Evolutionary conservation across 108 stramenopile species (phyloP), one percentile per base, ranked within the genome.

Genomic region (Schizochytrium sp.): DNA sequence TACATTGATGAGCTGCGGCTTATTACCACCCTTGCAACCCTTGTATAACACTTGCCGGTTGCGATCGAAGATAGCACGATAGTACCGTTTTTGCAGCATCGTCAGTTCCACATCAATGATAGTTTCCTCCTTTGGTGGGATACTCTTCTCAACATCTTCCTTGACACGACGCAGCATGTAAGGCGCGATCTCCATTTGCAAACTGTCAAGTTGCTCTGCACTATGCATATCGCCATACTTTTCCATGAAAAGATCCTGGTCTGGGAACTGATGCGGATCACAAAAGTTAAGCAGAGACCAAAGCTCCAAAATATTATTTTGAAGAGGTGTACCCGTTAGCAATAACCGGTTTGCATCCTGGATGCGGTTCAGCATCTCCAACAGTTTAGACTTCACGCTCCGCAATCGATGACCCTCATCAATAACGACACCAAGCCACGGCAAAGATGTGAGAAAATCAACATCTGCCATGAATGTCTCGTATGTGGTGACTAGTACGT

Each of bases 71-170:
- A 98, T 96, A n/a, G 99, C 99, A 44, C 97, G 95, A 92, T 99
- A 99, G 92, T 99, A 99, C 89, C 97, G 97, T 92, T 98, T 99
- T 91, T 99, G 99, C 91, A 97, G 94, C 76, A 95, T 95, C 61
- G 99, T 99, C 72, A 99, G 94, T 91, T 99, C 99, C 13, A 99
- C 98, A 93, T 99, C 98, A 89, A 99, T 97, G 44, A 99, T 95
- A 57, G 99, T 99, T 89, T 99, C 99, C 88, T 98, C 97, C 92
- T 98, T 99, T 47, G 95, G 96, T 45, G 99, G 99, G 61, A 99
- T 98, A 89, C 98, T 98, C 90, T 96, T 98, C 28, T 98, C 98
- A 40, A 99, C 99, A 94, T 99, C 99, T 92, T 98, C 98, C 93
- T 94, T 95, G 8, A 92, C 96, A 49, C 99, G 95, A 10, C 99